Base-by-base conservation (phyloP, 805 yeast species). In the Millerago galiae region DNA sequence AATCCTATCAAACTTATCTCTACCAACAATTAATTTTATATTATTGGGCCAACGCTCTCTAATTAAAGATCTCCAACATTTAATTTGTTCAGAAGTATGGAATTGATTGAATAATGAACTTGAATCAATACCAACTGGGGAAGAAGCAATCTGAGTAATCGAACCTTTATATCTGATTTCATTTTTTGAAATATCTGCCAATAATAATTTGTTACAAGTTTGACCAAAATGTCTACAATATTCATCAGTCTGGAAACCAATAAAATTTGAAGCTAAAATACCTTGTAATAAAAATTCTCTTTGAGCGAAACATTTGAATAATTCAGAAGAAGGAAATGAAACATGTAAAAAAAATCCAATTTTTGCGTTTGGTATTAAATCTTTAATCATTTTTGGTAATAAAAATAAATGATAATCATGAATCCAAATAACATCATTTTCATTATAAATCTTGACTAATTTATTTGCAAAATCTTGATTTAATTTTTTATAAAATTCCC, bases 261-360 rank as follows among this genome's bases (percentile, higher is more conserved):
- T 75, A 44, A 83, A 77, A 57, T 87, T 88, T 2, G 98, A 89
- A 11, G 96, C 98, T 26, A 93, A 67, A 65, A 91, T 71, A 16
- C 99, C 99, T 46, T 75, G 71, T 13, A 93, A 67, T 12, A 93
- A 70, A 11, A 74, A 75, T 38, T 77, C 79, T 54, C 99, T 74
- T 54, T 88, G 93, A 1, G 98, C 96, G 47, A 91, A 74, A 55
- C 97, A 90, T 50, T 98, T 73, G 65, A 90, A 93, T 3, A 91
- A 96, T 61, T 91, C 99, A 44, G 91, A 80, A 4, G 96, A 85
- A 8, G 99, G 99, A 67, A 91, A 91, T 1, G 98, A 84, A 12
- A 91, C 86, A 56, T 93, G 99, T 44, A 93, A 68, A 62, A 89
- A 93, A 53, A 90, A 84, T 0, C 96, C 97, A 52, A 93, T 89